Evolutionary conservation across 768 basidiomycete species (phyloP), one percentile per base, ranked within the genome.

Genomic region (Mycena polygramma): DNA sequence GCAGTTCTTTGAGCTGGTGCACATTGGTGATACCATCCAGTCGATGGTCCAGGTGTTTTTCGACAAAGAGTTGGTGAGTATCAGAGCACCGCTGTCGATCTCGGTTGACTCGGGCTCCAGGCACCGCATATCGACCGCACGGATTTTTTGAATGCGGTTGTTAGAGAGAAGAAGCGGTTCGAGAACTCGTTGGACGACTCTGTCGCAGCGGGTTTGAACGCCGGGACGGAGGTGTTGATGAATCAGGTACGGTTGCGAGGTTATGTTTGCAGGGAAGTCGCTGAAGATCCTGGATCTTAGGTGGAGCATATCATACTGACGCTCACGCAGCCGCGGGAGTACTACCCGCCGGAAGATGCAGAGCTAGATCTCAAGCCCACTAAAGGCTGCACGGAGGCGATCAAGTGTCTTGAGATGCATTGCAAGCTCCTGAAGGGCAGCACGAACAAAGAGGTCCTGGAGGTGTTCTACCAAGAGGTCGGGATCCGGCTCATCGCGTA

Each of bases 11-110:
- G 97, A 99, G 83, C 85, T 99, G 26, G 97, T 97, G 0, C 98
- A 99, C 81, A 85, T 99, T 19, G 98, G 96, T 1, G 97, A 99
- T 77, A 99, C 95, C 19, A 98, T 99, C 52, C 95, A 97, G 80
- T 95, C 92, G 20, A 98, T 99, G 91, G 90, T 98, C 8, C 96
- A 99, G 74, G 98, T 98, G 2, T 99, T 97, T 79, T 99, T 97
- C 77, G 98, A 99, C 77, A 97, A 97, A 76, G 97, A 98, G 75
- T 83, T 99, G 81, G 95, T 94, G 70, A 30, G 91, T 78, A 9
- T 10, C 68, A 14, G n/a, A 24, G 5, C 51, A 58, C 19, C 35
- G 22, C 26, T 53, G 52, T 53, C 69, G 54, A 46, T 22, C 64
- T 35, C 57, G 37, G 26, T 51, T 36, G 41, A 36, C 19, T 51